Base-by-base conservation (phyloP, 2,329 filamentous ascomycete species). In the Fusarium haematococcum region DNA sequence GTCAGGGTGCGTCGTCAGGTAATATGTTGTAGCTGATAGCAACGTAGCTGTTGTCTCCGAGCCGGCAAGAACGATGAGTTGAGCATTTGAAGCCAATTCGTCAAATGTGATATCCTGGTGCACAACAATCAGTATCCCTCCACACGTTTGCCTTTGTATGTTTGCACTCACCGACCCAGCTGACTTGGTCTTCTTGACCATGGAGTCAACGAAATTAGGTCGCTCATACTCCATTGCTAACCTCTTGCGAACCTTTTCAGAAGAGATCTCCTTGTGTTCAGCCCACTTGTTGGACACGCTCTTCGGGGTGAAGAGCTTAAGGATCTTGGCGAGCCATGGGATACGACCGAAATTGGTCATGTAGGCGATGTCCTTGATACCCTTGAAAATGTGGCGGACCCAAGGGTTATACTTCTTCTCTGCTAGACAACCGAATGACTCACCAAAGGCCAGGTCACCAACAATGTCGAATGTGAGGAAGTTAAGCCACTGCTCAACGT, bases 1-100 rank as follows among this genome's bases (percentile, higher is more conserved):
- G 5, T 67, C 23, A 6, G 58, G 60, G 14, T 79, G 81, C 6
- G 56, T 77, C 1, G 79, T 66, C 6, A 85, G 75, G 20, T 79
- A 71, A 63, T 77, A 83, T 0, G 75, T 75, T 6, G 71, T 73
- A 3, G 78, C 82, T 1, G 75, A 72, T 1, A 83, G 76, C 1
- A 78, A 45, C 0, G 81, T 81, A 2, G 82, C 81, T 6, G 82
- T 83, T 4, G 81, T 84, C 67, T 83, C 82, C 1, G 78, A 80
- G 0, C 82, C 81, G 16, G 79, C 81, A 11, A 81, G 33, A 32
- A 82, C 78, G 18, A 83, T 60, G 2, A 65, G 3, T 2, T 43
- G 25, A 0, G 62, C 52, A 32, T 68, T 68, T 1, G 60, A 52
- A 14, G 33, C 45, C 27, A 63, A 13, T 16, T 63, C 60, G 8